phyloP scores from a whole-genome alignment of 192 early-diverging fungal species.

The Coemansia sp. region DNA sequence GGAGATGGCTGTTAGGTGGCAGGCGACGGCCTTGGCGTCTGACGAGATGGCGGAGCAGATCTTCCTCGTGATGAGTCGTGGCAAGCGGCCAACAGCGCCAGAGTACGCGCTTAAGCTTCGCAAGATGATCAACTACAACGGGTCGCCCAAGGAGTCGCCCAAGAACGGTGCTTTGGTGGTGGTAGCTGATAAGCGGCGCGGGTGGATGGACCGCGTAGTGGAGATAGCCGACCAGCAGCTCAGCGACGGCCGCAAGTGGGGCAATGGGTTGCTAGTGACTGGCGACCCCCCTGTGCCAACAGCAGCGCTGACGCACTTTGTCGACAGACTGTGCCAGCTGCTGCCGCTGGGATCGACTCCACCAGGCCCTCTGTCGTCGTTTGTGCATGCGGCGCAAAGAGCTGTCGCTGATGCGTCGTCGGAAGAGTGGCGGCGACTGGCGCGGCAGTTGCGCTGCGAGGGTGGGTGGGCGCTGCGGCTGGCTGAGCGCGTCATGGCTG shows the following conservation, averaged over 20 bases:
- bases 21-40: conserved; percentile 19
- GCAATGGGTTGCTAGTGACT: conserved; percentile 59
- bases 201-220: conserved; percentile 77
- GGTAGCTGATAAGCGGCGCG: conserved; percentile 46
- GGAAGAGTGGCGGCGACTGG: conserved; percentile 27
- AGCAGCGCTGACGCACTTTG: conserved; percentile 33
- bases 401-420: conserved; percentile 11
- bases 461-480: conserved; percentile 77
- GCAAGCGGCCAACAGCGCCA: conserved; percentile 34
- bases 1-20: conserved; percentile 38
- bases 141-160: conserved; percentile 7
- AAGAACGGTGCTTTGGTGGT: background rate
- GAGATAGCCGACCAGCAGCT: conserved; percentile 84
- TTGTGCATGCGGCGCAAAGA: conserved; percentile 24
- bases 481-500: conserved; percentile 61
- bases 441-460: conserved; percentile 62
- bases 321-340: conserved; percentile 33
- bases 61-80: conserved; percentile 46
- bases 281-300: conserved; percentile 22
- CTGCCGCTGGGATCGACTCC: conserved; percentile 23
- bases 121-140: conserved; percentile 22
- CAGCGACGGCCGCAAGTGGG: conserved; percentile 64
- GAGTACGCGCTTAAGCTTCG: conserved; percentile 32
- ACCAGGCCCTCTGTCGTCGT: conserved; percentile 25
- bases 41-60: conserved; percentile 45